Evolutionary conservation across 768 basidiomycete genomes (phyloP), one percentile per base, ranked within the genome.

Genomic region (Naganishia vishniacii): DNA sequence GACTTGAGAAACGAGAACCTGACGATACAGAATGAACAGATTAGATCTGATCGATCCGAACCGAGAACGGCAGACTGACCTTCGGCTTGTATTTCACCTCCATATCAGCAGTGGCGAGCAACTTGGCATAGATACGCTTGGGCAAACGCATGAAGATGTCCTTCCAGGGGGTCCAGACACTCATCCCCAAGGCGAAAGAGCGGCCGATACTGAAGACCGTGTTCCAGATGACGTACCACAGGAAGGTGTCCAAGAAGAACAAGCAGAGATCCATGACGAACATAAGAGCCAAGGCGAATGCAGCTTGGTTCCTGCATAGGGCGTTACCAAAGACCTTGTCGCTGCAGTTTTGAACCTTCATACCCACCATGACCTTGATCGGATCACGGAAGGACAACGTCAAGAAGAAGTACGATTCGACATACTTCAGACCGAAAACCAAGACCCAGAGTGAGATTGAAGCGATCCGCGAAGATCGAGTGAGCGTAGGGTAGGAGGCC

Each of bases 201-300:
- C 93, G 61, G 15, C 70, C 72, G 48, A 72, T 73, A 63, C 48
- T 67, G 80, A 89, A 88, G 62, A 92, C 88, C 11, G 91, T 93
- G 78, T 97, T 97, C 94, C 94, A 97, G 75, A 97, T 97, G 80
- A 98, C 93, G 75, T 93, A 99, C 95, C 95, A 99, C 31, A 99
- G 80, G 87, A 97, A 99, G 7, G 95, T 99, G 80, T 99, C 95
- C 78, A 99, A 82, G 84, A 98, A 99, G 84, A 90, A 99, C 47
- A 99, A 84, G 58, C 88, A 85, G 48, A 99, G 80, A 74, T 98
- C 95, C 94, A 98, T 97, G 81, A 95, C 80, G 75, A 92, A 98
- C 94, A 97, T 99, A 81, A 97, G 88, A 61, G 95, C 85, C 74
- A 99, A 79, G 9, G 94, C 88, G 79, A 98, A 97, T 3, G 89